phyloP scores from a whole-genome alignment of 2,329 filamentous ascomycete genomes.

The Berkeleyomyces rouxiae region DNA sequence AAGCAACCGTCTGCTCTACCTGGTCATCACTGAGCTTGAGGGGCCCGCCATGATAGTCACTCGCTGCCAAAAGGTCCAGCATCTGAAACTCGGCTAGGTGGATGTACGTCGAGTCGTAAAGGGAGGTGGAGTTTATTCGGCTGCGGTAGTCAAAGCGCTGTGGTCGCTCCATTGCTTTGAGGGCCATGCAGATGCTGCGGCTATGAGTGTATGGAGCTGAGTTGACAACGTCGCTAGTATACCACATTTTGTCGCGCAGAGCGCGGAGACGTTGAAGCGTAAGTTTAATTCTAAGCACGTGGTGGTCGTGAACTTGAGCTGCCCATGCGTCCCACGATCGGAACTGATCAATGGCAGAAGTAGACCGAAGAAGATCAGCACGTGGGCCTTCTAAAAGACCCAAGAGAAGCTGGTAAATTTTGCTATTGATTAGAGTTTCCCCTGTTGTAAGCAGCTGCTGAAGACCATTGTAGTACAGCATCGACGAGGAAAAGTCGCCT shows the following conservation, averaged over 20 bases:
- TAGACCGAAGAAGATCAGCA: slow-evolving; percentile 51
- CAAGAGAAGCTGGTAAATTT: slow-evolving; percentile 54
- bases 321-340: slow-evolving; percentile 72
- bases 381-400: slow-evolving; percentile 57
- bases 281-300: slow-evolving; percentile 55
- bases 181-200: slow-evolving; percentile 65
- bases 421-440: slow-evolving; percentile 45
- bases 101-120: slow-evolving; percentile 44
- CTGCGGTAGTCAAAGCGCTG: slow-evolving; percentile 27
- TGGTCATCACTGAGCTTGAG: slow-evolving; percentile 96
- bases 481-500: slow-evolving; percentile 68
- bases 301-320: slow-evolving; percentile 63
- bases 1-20: slow-evolving; percentile 65
- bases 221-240: slow-evolving; percentile 81
- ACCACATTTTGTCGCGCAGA: slow-evolving; percentile 96
- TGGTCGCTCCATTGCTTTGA: slow-evolving; percentile 75
- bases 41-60: slow-evolving; percentile 69
- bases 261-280: slow-evolving; percentile 60
- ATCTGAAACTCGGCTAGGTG: slow-evolving; percentile 71
- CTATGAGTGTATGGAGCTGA: slow-evolving; percentile 79
- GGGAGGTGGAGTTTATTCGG: slow-evolving; percentile 21
- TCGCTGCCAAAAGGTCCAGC: slow-evolving; percentile 71
- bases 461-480: slow-evolving; percentile 71
- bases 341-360: slow-evolving; percentile 59
- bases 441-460: slow-evolving; percentile 51